Conservation (phyloP, 179 eudicot genomes). For the Heliamphora pulchella region DNA sequence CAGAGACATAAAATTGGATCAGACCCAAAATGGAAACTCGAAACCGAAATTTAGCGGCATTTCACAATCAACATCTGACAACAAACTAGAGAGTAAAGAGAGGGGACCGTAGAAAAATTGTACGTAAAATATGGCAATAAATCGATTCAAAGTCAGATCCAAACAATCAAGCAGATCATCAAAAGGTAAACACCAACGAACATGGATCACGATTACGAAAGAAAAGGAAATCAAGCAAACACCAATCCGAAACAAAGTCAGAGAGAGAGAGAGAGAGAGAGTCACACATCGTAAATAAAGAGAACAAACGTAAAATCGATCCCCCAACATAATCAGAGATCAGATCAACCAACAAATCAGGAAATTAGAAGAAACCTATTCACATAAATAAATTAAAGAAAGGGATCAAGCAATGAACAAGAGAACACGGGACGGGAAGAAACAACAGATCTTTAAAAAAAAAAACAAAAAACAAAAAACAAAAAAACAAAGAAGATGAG, state of each 20-base stretch:
- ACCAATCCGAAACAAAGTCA: too few relatives aligned
- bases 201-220: background rate
- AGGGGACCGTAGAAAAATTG: background rate
- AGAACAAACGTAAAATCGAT: conserved; percentile 3
- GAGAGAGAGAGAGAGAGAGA: too few relatives aligned
- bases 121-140: background rate
- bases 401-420: background rate
- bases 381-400: background rate
- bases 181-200: background rate
- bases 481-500: too few relatives aligned
- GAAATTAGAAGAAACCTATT: conserved; percentile 6
- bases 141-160: background rate
- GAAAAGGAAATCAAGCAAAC: conserved; percentile 2
- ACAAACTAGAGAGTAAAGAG: background rate
- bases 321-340: background rate
- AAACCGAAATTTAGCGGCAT: background rate
- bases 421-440: conserved; percentile 12
- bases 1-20: conserved; percentile 22
- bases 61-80: background rate
- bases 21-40: conserved; percentile 17
- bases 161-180: conserved; percentile 12
- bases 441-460: too few relatives aligned
- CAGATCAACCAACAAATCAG: conserved; percentile 16
- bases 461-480: too few relatives aligned
- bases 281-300: background rate